Conservation (phyloP, 2,329 filamentous ascomycete genomes). For the Massarina eburnea region DNA sequence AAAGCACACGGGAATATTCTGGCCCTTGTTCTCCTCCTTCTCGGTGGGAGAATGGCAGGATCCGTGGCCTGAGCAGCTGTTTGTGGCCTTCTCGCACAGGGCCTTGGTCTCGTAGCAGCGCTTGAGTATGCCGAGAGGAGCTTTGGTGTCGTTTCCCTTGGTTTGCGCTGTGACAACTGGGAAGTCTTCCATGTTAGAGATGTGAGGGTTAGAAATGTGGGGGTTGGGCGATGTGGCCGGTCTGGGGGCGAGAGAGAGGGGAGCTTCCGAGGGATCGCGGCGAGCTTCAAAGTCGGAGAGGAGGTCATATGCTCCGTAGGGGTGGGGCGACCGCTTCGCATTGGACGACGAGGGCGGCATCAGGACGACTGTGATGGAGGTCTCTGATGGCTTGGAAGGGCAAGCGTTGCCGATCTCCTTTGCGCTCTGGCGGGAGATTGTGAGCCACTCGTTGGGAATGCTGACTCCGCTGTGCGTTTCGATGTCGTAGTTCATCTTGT, state of each 20-base stretch:
- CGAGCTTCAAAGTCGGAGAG: conserved; percentile 25
- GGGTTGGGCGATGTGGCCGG: conserved; percentile 28
- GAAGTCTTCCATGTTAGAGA: conserved; percentile 31
- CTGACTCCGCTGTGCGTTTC: conserved; percentile 22
- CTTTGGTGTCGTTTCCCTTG: conserved; percentile 22
- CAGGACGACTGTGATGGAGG: conserved; percentile 39
- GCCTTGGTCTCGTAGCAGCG: conserved; percentile 73
- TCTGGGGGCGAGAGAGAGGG: conserved; percentile 28
- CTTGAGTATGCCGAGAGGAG: conserved; percentile 60
- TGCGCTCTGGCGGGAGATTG: not conserved
- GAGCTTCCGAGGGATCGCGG: conserved; percentile 22
- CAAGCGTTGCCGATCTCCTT: not conserved
- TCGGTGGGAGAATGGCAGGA: conserved; percentile 68
- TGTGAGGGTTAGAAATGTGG: conserved; percentile 20
- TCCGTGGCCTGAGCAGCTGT: conserved; percentile 82
- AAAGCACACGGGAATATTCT: conserved; percentile 64
- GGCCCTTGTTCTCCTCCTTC: conserved; percentile 35
- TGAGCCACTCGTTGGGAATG: not conserved
- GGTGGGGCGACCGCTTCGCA: conserved; percentile 34
- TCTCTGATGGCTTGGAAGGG: not conserved
- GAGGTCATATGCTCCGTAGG: conserved; percentile 40
- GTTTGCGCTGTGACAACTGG: conserved; percentile 23
- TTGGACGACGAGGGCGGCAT: conserved; percentile 34
- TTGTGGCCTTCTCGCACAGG: conserved; percentile 69
- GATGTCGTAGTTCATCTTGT: not conserved